Evolutionary conservation across 1,139 yeast genomes (phyloP), one percentile per base, ranked within the genome.

Genomic region (Nematodospora anomalae): DNA sequence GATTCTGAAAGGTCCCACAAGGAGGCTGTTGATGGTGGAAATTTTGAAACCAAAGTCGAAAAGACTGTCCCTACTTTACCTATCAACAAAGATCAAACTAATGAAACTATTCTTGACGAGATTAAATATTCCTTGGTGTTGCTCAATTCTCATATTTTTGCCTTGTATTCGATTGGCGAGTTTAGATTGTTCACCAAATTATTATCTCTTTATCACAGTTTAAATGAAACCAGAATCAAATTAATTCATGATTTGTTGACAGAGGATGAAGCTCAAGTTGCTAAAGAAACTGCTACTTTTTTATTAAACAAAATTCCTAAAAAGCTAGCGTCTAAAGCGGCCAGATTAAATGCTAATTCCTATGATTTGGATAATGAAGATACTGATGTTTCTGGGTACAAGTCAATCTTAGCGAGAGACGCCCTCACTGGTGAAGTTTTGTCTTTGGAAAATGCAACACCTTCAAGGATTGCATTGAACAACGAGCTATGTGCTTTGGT

Each of bases 361-460:
- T 67, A 64, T 44, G 76, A 67, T 49, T 66, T 67, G 48, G 74
- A 67, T 44, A 61, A 67, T 46, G 51, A 55, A 27, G 52, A 63
- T 41, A 64, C 80, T 36, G 95, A 87, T 56, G 76, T 83, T 27
- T 76, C 86, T 12, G 96, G 92, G 16, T 83, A 84, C 52, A 85
- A 83, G 53, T 78, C 90, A 1, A 71, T 83, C 29, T 64, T 82
- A 46, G 74, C 88, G 1, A 74, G 92, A 62, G 79, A 81, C 49
- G 64, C 76, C 6, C 47, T 58, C 15, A 64, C 83, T 12, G 96
- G 95, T 35, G 80, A 79, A 40, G 64, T 87, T 36, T 73, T 80
- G 47, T 62, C 78, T 21, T 67, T 58, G 40, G 58, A 63, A 10
- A 57, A 45, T 31, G 46, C 64, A 1, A 45, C 67, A 26, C 82